A percentile compares a stretch with the other conserved stretches of the same genome.
Conservation (phyloP, 1,139 yeast genomes). For the Torulaspora globosa region DNA sequence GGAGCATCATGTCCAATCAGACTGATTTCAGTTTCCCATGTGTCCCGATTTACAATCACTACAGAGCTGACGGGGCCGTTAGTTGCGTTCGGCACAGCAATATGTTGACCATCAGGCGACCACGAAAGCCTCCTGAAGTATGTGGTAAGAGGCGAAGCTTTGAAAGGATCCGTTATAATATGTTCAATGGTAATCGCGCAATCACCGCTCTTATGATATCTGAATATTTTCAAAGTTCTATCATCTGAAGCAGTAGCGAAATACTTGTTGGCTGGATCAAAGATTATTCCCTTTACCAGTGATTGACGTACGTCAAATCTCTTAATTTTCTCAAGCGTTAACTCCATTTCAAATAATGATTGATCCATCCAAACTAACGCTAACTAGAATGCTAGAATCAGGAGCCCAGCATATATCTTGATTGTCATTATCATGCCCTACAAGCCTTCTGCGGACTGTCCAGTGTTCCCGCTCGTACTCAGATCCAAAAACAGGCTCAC, state of each 20-base stretch:
- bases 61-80: slow-evolving; percentile 94
- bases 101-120: slow-evolving; percentile 97
- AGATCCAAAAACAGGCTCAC: slow-evolving; percentile 49
- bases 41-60: slow-evolving; percentile 83
- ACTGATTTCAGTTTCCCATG: slow-evolving; percentile 85
- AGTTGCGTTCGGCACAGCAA: slow-evolving; percentile 95
- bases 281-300: slow-evolving; percentile 92
- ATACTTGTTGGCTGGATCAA: slow-evolving; percentile 96
- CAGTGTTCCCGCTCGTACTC: slow-evolving; percentile 79
- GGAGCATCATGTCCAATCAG: slow-evolving; percentile 96
- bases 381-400: slow-evolving; percentile 79
- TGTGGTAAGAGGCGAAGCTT: slow-evolving; percentile 84
- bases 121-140: slow-evolving; percentile 89
- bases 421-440: slow-evolving; percentile 95
- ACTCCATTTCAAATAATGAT: slow-evolving; percentile 92
- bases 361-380: slow-evolving; percentile 90
- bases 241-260: slow-evolving; percentile 97
- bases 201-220: slow-evolving; percentile 76
- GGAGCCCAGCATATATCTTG: slow-evolving; percentile 99
- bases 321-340: slow-evolving; percentile 84
- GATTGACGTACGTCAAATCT: slow-evolving; percentile 90
- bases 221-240: slow-evolving; percentile 77
- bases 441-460: slow-evolving; percentile 86
- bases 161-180: slow-evolving; percentile 76
- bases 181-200: slow-evolving; percentile 84